Evolutionary conservation across 306 rosid genomes (phyloP), one percentile per base, ranked within the genome.

Genomic region (Alnus glutinosa): DNA sequence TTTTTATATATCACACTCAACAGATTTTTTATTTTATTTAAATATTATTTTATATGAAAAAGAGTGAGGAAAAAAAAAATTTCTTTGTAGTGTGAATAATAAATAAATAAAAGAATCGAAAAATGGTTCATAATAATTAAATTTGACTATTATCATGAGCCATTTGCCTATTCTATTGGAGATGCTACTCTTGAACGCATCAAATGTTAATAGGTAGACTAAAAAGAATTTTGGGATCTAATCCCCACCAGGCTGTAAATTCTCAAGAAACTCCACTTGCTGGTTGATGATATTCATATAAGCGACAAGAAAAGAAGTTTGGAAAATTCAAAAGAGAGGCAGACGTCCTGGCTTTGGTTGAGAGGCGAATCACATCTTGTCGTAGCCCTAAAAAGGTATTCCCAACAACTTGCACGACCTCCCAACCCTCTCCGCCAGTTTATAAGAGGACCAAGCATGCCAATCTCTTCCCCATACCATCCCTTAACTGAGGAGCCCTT

Each of bases 401-500:
- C 49, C 79, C 94, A 87, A 87, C 89, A 87, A 87, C 89, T 91
- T 86, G 91, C 87, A 78, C 52, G 71, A 19, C 55, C 79, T 37
- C 81, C 49, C 57, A 78, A 69, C 71, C 80, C 71, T 47, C 47
- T 42, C 79, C 73, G 68, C 82, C 82, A 84, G 79, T 89, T 83
- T 91, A 83, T 88, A 88, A 89, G 87, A 89, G 87, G 71, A 85
- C 73, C 84, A 30, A 55, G 79, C 84, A 75, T 52, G 71, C 46
- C 71, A 48, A 71, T 51, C 81, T 61, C 55, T 52, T 19, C 57
- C 62, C 37, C 83, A 85, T 48, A 84, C 75, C 83, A 72, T 42
- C 79, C 42, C 76, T 75, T 13, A 76, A 85, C 83, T 50, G 69
- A 69, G 49, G 49, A 67, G 62, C 68, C 39, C 63, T 42, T 7